These are phyloP conservation scores for Cryptosporidium felis DNA, from an alignment of 169 alveolate species.

Conservation along the genomic window DNA sequence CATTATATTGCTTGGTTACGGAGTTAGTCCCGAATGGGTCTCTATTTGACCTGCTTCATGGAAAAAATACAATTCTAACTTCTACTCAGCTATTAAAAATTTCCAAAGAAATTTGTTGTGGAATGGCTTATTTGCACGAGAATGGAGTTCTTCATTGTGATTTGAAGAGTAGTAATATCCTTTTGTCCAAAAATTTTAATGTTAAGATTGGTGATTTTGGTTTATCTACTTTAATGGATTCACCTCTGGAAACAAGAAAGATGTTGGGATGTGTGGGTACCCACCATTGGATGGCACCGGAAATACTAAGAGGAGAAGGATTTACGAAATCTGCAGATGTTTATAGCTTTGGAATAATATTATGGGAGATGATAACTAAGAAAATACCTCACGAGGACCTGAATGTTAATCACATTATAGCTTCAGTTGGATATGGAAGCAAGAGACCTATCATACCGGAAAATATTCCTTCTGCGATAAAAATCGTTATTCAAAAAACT, in stretches of 20 bases:
- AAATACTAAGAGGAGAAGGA: slow-evolving; percentile 82
- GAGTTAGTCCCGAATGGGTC: slow-evolving; percentile 81
- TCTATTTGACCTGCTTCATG: slow-evolving; percentile 81
- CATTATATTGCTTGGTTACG: slow-evolving; percentile 83
- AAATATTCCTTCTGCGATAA: slow-evolving; percentile 17
- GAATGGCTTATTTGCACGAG: slow-evolving; percentile 82
- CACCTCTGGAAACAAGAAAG: slow-evolving; percentile 73
- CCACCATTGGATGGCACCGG: slow-evolving; percentile 90
- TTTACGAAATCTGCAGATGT: slow-evolving; percentile 83
- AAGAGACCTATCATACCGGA: slow-evolving; percentile 38
- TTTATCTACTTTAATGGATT: slow-evolving; percentile 76
- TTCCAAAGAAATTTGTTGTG: slow-evolving; percentile 82
- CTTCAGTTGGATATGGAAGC: slow-evolving; percentile 75
- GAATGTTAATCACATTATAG: slow-evolving; percentile 74
- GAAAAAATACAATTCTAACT: slow-evolving; percentile 65
- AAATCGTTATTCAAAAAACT: slow-evolving; percentile 20
- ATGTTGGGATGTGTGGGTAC: slow-evolving; percentile 82
- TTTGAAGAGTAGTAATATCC: slow-evolving; percentile 81
- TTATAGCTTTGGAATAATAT: slow-evolving; percentile 81
- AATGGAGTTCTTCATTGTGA: slow-evolving; percentile 86
- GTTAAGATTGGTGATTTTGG: slow-evolving; percentile 90
- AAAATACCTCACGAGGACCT: slow-evolving; percentile 80
- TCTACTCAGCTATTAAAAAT: slow-evolving; percentile 73
- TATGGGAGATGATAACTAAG: slow-evolving; percentile 85
- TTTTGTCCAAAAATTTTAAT: slow-evolving; percentile 82